Evolutionary conservation across 2,329 filamentous ascomycete species (phyloP), one percentile per base, ranked within the genome.

Genomic region (Lojkania enalia): DNA sequence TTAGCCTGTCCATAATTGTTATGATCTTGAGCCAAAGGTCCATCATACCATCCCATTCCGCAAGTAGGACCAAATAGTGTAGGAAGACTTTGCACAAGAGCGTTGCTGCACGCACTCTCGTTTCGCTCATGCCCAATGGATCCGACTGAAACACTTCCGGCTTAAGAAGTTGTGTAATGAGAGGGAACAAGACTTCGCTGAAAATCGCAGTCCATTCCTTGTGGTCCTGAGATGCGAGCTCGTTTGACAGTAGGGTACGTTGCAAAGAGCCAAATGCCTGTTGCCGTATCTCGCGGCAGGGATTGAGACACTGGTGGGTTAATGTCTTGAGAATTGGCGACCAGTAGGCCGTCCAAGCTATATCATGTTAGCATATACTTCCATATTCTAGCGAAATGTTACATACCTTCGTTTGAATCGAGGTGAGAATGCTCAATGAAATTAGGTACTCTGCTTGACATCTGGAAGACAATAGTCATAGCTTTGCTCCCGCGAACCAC

Each of bases 261-360:
- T 97, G 92, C 13, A 99, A 77, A 7, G 86, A 89, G 5, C 86
- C 84, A 58, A 97, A 89, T 1, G 94, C 90, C 61, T 95, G 82
- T 60, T 95, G 88, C 2, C 94, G 85, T 47, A 99, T 89, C 59
- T 96, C 91, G 42, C 92, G 87, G 63, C 90, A 96, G 0, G 91
- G 90, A 65, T 97, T 99, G 42, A 89, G 88, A 71, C 91, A 96
- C 71, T 99, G 94, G 3, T 83, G 84, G 2, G 88, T 94, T 14
- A 99, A 75, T 4, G 90, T 88, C 57, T 90, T 84, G 71, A 99
- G 94, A 19, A 99, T 90, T 1, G 92, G 94, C 12, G 91, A 85
- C 94, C 94, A 99, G 69, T 99, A 99, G 6, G 94, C 90, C 39
- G 90, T 90, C 94, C 94, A 99, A 12, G 94, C 94, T 88, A 35